Conservation (phyloP, 176 grass and related monocot genomes). For the Avena insularis region DNA sequence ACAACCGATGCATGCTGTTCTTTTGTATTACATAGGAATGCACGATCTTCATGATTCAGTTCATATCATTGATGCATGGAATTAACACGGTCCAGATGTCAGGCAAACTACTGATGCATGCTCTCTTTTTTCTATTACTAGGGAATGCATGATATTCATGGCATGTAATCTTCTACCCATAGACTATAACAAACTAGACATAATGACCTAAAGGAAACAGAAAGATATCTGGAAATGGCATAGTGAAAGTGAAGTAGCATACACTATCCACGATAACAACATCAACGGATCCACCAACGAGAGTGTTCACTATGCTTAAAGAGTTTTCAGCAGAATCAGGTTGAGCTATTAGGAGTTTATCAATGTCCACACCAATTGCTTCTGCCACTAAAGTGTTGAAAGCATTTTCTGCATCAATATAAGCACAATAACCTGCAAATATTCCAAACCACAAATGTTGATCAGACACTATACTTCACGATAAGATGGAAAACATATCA, state of each 20-base stretch:
- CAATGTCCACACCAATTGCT: slow-evolving; percentile 78
- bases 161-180: slow-evolving; percentile 15
- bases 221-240: slow-evolving; percentile 20
- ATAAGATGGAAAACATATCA: slow-evolving; percentile 22
- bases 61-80: background rate
- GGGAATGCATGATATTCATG: slow-evolving; percentile 14
- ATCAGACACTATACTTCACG: slow-evolving; percentile 28
- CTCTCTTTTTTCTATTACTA: slow-evolving; percentile 15
- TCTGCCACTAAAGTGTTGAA: slow-evolving; percentile 77
- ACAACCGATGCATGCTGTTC: background rate
- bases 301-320: slow-evolving; percentile 92
- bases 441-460: slow-evolving; percentile 30
- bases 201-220: slow-evolving; percentile 24
- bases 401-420: slow-evolving; percentile 93
- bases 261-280: slow-evolving; percentile 95
- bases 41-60: slow-evolving; percentile 27
- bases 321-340: slow-evolving; percentile 90
- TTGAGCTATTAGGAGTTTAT: slow-evolving; percentile 80
- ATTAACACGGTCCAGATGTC: background rate
- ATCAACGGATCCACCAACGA: slow-evolving; percentile 84
- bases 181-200: background rate
- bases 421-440: slow-evolving; percentile 86
- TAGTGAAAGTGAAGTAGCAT: slow-evolving; percentile 40
- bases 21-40: slow-evolving; percentile 2
- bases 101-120: background rate